A percentile compares a stretch with the other conserved stretches of the same genome.
Conservation (phyloP, 352 stramenopile species). For the Phytophthora fragariae region DNA sequence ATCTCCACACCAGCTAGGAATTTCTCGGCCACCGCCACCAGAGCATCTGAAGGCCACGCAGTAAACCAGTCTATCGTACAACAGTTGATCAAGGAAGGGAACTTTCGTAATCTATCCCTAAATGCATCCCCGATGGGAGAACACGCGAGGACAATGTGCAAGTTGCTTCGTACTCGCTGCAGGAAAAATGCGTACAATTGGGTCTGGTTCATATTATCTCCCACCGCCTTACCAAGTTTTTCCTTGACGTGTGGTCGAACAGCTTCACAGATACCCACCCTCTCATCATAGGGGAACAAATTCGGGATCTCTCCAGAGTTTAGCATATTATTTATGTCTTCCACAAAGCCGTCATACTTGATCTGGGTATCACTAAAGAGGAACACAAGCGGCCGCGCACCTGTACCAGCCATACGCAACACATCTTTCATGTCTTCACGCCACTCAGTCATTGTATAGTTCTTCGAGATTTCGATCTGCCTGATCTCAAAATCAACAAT, state of each 20-base stretch:
- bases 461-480: slow-evolving; percentile 96
- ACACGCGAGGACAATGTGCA: slow-evolving; percentile 96
- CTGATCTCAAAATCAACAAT: slow-evolving; percentile 94
- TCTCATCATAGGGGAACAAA: slow-evolving; percentile 94
- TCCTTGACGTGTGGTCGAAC: slow-evolving; percentile 93
- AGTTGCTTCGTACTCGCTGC: slow-evolving; percentile 89
- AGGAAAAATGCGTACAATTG: slow-evolving; percentile 96
- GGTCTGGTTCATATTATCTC: slow-evolving; percentile 91
- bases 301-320: slow-evolving; percentile 96
- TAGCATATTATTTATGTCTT: slow-evolving; percentile 98
- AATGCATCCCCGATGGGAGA: slow-evolving; percentile 96
- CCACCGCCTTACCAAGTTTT: slow-evolving; percentile 89
- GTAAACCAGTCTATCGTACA: slow-evolving; percentile 99
- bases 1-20: slow-evolving; percentile 94
- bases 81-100: slow-evolving; percentile 97
- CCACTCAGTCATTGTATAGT: slow-evolving; percentile 95
- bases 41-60: slow-evolving; percentile 92
- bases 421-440: slow-evolving; percentile 96
- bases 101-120: slow-evolving; percentile 93
- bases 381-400: slow-evolving; percentile 90
- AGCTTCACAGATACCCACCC: slow-evolving; percentile 90
- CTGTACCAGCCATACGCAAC: slow-evolving; percentile 89
- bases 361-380: slow-evolving; percentile 97
- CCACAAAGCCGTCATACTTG: slow-evolving; percentile 96
- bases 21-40: slow-evolving; percentile 94